Evolutionary conservation across 1,139 yeast species (phyloP).

Genomic region (Geotrichum citri-aurantii): DNA sequence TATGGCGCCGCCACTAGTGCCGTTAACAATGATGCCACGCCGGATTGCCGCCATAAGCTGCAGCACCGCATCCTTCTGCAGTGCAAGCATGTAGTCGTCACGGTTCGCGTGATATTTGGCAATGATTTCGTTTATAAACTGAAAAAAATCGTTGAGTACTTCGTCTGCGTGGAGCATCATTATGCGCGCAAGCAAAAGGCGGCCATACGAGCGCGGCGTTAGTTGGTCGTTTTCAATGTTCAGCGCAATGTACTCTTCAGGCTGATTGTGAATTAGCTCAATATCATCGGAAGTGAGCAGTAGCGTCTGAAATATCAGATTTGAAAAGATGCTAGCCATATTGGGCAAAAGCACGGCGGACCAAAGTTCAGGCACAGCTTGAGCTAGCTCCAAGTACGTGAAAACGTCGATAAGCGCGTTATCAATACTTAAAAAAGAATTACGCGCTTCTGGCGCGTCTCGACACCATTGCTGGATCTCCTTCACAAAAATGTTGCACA

Average conservation of each 20-base stretch:
- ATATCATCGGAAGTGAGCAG: constrained; percentile 64
- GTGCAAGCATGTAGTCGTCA: constrained; percentile 53
- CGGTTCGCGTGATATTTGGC: constrained; percentile 39
- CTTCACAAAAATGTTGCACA: constrained; percentile 12
- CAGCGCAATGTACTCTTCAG: constrained; percentile 81
- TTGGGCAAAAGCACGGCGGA: constrained; percentile 56
- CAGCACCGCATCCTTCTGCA: constrained; percentile 72
- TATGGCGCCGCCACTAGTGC: constrained; percentile 32
- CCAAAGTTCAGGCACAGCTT: constrained; percentile 67
- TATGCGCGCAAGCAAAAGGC: constrained; percentile 64
- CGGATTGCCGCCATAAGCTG: constrained; percentile 72
- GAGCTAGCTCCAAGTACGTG: constrained; percentile 58
- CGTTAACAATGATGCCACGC: constrained; percentile 43
- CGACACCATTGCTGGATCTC: constrained; percentile 10
- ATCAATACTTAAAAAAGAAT: constrained; percentile 7
- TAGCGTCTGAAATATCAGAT: constrained; percentile 71
- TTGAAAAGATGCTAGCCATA: constrained; percentile 58
- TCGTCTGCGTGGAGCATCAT: constrained; percentile 61
- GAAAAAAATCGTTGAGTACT: constrained; percentile 58
- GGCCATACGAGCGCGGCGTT: constrained; percentile 77
- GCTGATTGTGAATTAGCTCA: constrained; percentile 80
- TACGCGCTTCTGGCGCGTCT: not conserved
- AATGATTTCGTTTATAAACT: constrained; percentile 57
- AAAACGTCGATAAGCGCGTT: constrained; percentile 6
- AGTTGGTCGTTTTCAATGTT: constrained; percentile 65